Base-by-base conservation (phyloP, 345 rosid genomes). In the Dipteronia dyeriana region DNA sequence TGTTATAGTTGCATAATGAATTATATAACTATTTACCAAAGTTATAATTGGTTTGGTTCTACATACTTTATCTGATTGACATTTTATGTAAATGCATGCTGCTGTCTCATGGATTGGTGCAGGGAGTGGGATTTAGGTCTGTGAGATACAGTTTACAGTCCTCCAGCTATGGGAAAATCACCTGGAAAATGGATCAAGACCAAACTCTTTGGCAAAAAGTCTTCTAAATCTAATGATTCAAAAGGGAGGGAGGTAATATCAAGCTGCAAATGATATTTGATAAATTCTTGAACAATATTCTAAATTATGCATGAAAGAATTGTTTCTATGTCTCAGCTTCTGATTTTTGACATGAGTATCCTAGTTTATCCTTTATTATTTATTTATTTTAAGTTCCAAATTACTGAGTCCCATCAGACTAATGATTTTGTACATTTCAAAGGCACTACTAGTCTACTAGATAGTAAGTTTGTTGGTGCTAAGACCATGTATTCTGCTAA, bases 131-230 rank as follows among this genome's bases (percentile, higher is more conserved):
- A 66, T 82, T 81, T 66, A 70, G 79, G 72, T 77, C 57, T 23
- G 71, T 77, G 75, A 71, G 70, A 61, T 43, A 22, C 7, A 22
- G 54, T 41, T 79, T 83, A 75, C 67, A 71, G 79, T 78, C 60
- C 68, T 78, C 63, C 66, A 62, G 76, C 60, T 14, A 93, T 93
- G 98, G 97, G 97, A 1, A 94, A 88, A 78, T 87, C 98, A 56
- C 93, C 93, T 1, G 83, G 86, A 16, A 95, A 85, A 83, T 95
- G 98, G 98, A 87, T 95, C 75, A 95, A 93, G 87, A 84, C 87
- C 70, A 84, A 93, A 51, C 82, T 95, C 1, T 91, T 93, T 79
- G 97, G 98, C 39, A 95, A 93, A 88, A 95, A 90, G 81, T 39
- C 91, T 10, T 90, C 96, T 71, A 93, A 92, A 82, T 87, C 92